These are phyloP conservation scores for Handroanthus guayacan DNA, from an alignment of 257 asterid genomes.

Conservation along the genomic window DNA sequence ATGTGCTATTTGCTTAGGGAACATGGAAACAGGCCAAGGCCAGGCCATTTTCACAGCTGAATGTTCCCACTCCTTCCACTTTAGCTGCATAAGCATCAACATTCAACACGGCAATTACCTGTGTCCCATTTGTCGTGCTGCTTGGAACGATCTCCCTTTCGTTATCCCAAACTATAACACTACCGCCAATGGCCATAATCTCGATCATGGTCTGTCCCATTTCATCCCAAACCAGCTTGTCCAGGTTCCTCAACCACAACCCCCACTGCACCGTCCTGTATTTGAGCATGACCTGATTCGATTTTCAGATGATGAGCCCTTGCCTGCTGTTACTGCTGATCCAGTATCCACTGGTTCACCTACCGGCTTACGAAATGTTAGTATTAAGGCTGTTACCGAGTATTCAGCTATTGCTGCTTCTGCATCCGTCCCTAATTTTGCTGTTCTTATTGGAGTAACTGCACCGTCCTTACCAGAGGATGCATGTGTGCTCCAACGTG, in stretches of 20 bases:
- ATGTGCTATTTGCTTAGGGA: constrained; percentile 37
- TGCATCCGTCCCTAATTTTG: constrained; percentile 31
- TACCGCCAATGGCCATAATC: not conserved
- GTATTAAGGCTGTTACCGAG: constrained; percentile 38
- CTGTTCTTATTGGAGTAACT: constrained; percentile 37
- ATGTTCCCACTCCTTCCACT: constrained; percentile 36
- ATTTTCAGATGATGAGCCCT: constrained; percentile 36
- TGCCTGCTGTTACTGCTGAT: not conserved
- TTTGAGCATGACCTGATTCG: constrained; percentile 23
- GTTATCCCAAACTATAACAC: not conserved
- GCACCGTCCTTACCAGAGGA: constrained; percentile 31
- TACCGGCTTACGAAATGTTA: constrained; percentile 18
- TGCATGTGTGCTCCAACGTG: constrained; percentile 26
- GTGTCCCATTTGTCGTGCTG: constrained; percentile 37
- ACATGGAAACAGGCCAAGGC: constrained; percentile 27
- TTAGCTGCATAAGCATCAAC: constrained; percentile 27
- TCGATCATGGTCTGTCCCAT: not conserved
- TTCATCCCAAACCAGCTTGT: not conserved
- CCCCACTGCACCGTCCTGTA: not conserved
- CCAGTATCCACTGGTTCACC: not conserved
- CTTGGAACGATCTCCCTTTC: constrained; percentile 34
- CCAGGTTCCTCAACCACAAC: constrained; percentile 16
- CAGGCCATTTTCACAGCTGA: constrained; percentile 38
- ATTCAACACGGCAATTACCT: constrained; percentile 23
- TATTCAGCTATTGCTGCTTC: constrained; percentile 38